Evolutionary conservation across 2,329 filamentous ascomycete species (phyloP).

Genomic region (Cordyceps militaris): DNA sequence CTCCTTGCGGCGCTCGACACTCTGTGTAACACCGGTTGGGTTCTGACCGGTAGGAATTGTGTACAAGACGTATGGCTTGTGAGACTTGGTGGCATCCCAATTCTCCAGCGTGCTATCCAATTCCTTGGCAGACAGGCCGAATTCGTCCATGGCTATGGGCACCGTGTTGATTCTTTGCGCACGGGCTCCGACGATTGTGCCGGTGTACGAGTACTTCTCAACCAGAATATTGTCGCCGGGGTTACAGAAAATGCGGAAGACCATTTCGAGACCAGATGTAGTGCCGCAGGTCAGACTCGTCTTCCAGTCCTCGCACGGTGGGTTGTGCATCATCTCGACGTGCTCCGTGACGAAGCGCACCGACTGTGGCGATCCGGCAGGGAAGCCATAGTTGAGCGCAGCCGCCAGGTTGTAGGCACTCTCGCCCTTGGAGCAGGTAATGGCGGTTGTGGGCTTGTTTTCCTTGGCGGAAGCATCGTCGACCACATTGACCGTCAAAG

Average conservation of each 20-base stretch:
- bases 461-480: conserved; percentile 10
- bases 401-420: conserved; percentile 30
- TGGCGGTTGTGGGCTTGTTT: conserved; percentile 4
- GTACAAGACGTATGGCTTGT: conserved; percentile 44
- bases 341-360: conserved; percentile 69
- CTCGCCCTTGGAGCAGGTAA: conserved; percentile 14
- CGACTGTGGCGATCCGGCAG: conserved; percentile 62
- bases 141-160: conserved; percentile 57
- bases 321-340: conserved; percentile 65
- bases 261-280: conserved; percentile 61
- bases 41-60: conserved; percentile 70
- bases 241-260: conserved; percentile 55
- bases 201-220: conserved; percentile 46
- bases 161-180: conserved; percentile 55
- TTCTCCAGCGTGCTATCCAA: conserved; percentile 57
- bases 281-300: conserved; percentile 60
- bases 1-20: conserved; percentile 52
- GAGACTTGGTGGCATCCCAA: conserved; percentile 47
- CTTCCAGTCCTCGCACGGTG: conserved; percentile 67
- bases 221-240: conserved; percentile 61
- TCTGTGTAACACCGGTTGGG: conserved; percentile 73
- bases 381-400: conserved; percentile 69
- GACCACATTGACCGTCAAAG: conserved; percentile 8
- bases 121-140: conserved; percentile 55
- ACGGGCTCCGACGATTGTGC: conserved; percentile 55